phyloP scores from a whole-genome alignment of 345 rosid genomes.

The Eucalyptus marginata region DNA sequence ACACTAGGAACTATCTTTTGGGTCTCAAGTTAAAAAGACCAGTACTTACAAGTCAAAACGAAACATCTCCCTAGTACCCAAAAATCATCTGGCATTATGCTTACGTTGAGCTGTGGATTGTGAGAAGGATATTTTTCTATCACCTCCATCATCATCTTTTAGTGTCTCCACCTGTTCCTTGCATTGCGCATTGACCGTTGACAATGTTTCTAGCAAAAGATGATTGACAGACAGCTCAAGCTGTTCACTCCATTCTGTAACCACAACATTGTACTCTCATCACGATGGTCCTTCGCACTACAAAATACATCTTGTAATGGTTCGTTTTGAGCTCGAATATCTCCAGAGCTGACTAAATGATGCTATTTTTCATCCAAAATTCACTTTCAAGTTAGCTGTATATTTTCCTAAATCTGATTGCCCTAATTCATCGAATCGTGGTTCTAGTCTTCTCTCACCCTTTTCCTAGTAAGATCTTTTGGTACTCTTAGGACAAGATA shows the following conservation, averaged over 20 bases:
- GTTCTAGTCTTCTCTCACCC: rapidly evolving
- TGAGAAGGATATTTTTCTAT: background rate
- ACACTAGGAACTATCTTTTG: background rate
- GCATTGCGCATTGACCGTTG: background rate
- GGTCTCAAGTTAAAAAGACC: background rate
- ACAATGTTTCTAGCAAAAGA: background rate
- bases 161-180: background rate
- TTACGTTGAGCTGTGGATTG: background rate
- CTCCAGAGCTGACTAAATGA: background rate
- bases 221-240: background rate
- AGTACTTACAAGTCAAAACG: background rate
- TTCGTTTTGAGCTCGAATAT: background rate
- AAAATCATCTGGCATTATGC: background rate
- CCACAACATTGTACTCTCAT: background rate
- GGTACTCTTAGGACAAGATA: background rate
- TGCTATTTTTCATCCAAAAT: background rate
- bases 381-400: background rate
- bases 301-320: background rate
- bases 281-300: background rate
- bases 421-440: background rate
- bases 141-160: background rate
- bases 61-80: background rate
- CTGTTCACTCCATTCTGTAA: background rate
- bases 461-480: background rate
- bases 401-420: background rate